Conservation (phyloP, 2,329 filamentous ascomycete genomes). For the Cercospora zeae-maydis region DNA sequence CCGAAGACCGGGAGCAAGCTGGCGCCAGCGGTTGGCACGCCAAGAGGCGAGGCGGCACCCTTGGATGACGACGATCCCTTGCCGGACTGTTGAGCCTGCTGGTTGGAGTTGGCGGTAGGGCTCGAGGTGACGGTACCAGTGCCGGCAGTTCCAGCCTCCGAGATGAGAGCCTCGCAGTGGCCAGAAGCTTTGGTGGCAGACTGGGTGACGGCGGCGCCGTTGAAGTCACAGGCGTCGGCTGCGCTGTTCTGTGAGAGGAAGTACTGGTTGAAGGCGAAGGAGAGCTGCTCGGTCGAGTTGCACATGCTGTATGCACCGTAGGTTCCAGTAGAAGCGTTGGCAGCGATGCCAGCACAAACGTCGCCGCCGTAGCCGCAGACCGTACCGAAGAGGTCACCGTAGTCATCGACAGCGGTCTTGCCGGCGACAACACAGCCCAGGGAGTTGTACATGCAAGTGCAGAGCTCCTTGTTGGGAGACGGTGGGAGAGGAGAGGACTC, state of each 20-base stretch:
- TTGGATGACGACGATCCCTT: slow-evolving; percentile 23
- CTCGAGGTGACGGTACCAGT: slow-evolving; percentile 53
- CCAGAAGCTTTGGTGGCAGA: slow-evolving; percentile 45
- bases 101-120: slow-evolving; percentile 42
- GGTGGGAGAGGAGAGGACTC: slow-evolving; percentile 68
- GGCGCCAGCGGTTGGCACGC: slow-evolving; percentile 20
- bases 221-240: slow-evolving; percentile 65
- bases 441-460: slow-evolving; percentile 77
- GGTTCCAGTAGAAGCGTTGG: slow-evolving; percentile 62
- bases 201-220: slow-evolving; percentile 60
- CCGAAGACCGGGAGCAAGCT: slow-evolving; percentile 29
- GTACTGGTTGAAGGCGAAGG: slow-evolving; percentile 71
- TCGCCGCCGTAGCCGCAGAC: slow-evolving; percentile 60
- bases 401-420: slow-evolving; percentile 56
- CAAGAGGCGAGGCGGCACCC: slow-evolving; percentile 25
- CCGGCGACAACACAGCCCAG: slow-evolving; percentile 66
- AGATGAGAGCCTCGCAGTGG: slow-evolving; percentile 58
- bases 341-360: slow-evolving; percentile 65
- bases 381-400: slow-evolving; percentile 66
- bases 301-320: slow-evolving; percentile 82
- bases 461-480: slow-evolving; percentile 72
- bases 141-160: slow-evolving; percentile 60
- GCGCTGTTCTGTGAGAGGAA: slow-evolving; percentile 55
- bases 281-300: slow-evolving; percentile 64
- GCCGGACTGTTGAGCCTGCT: slow-evolving; percentile 27